Evolutionary conservation across 2,329 filamentous ascomycete species (phyloP), one percentile per base, ranked within the genome.

Genomic region (Fusarium napiforme): DNA sequence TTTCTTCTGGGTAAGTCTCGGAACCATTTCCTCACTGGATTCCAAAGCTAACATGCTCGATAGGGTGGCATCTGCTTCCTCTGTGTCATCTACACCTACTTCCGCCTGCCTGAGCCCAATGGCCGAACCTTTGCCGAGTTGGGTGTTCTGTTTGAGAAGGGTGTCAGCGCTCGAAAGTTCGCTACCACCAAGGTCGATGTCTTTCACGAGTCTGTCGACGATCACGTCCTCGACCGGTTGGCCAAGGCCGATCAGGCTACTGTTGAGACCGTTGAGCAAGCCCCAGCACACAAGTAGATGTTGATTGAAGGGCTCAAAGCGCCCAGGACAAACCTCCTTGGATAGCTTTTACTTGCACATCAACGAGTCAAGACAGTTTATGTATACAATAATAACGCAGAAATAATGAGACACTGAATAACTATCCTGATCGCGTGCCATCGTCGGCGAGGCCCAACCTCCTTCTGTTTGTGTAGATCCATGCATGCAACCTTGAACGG

Each of bases 91-190:
- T 97, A 96, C 83, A 92, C 92, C 0, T 83, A 80, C 65, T 83
- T 83, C 70, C 80, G 81, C 34, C 73, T 83, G 0, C 95, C 95
- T 0, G 94, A 97, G 80, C 94, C 95, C 0, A 85, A 85, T 4
- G 95, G 93, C 11, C 90, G 94, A 40, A 93, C 93, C 0, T 97
- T 96, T 78, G 95, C 94, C 12, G 95, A 97, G 82, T 84, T 97
- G 60, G 94, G 97, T 81, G 78, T 97, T 50, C 85, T 97, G 58
- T 97, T 97, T 77, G 93, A 97, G 84, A 87, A 89, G 69, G 85
- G 88, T 3, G 83, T 96, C 30, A 87, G 88, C 73, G 93, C 93
- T 7, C 86, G 94, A 75, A 92, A 94, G 77, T 97, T 96, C 79
- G 88, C 90, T 14, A 79, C 79, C n/a, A 89, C 88, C 1, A 76